Conservation (phyloP, 495 filamentous ascomycete species). For the Eremomyces bilateralis region DNA sequence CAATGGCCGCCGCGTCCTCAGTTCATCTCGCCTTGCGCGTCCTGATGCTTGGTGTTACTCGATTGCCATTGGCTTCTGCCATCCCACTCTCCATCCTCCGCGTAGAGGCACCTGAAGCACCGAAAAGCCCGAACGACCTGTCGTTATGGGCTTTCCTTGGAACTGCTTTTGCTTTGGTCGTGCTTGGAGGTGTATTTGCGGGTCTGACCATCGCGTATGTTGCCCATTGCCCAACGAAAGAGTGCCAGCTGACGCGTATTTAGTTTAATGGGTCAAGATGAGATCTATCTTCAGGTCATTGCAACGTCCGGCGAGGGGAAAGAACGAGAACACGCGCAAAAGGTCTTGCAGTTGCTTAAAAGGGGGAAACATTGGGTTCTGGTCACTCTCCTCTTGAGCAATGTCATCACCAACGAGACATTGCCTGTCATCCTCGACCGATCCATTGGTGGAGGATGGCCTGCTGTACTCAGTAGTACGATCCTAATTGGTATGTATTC, state of each 20-base stretch:
- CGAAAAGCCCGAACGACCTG: conserved; percentile 28
- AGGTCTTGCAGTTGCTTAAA: conserved; percentile 59
- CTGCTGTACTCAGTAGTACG: conserved; percentile 80
- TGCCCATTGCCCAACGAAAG: neutral
- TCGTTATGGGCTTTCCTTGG: conserved; percentile 50
- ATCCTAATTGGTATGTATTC: conserved; percentile 59
- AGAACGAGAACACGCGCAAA: conserved; percentile 62
- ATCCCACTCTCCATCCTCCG: too few species aligned
- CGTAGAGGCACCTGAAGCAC: too few species aligned
- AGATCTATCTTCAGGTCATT: conserved; percentile 92
- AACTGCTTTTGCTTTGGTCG: conserved; percentile 49
- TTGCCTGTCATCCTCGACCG: conserved; percentile 88
- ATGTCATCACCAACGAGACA: conserved; percentile 97
- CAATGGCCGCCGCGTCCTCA: too few species aligned
- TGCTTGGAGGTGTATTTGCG: conserved; percentile 84
- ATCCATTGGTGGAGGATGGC: conserved; percentile 83
- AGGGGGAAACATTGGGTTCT: conserved; percentile 98
- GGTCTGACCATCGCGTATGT: conserved; percentile 72
- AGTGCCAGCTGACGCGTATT: conserved; percentile 2
- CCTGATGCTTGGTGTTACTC: too few species aligned
- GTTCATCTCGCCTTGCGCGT: too few species aligned
- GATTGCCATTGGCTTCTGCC: too few species aligned
- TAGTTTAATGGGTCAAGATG: conserved; percentile 60
- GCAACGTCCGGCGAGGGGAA: conserved; percentile 56
- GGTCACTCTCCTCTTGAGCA: conserved; percentile 79